These are phyloP conservation scores for Aspergillus proliferans DNA, from an alignment of 2,329 filamentous ascomycete genomes.

Conservation along the genomic window DNA sequence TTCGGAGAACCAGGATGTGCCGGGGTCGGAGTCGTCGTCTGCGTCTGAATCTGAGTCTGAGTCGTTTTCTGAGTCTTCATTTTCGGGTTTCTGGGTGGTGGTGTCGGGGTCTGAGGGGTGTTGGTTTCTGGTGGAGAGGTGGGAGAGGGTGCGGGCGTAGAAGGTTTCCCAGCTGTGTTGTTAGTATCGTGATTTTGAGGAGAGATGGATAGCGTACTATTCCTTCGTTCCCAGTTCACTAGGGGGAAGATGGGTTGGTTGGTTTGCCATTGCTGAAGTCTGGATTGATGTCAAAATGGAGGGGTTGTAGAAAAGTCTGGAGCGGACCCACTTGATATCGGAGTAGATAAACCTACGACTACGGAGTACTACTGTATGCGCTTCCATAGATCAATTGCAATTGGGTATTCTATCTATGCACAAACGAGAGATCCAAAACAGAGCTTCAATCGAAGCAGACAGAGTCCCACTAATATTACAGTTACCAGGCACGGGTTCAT, in stretches of 20 bases:
- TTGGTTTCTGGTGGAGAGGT: constrained; percentile 26
- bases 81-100: constrained; percentile 6
- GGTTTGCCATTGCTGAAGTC: constrained; percentile 13
- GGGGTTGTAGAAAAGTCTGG: too few relatives aligned
- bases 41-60: constrained; percentile 62
- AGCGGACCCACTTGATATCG: too few relatives aligned
- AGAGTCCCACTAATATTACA: constrained; percentile 30
- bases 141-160: constrained; percentile 39
- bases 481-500: constrained; percentile 18
- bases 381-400: too few relatives aligned
- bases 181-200: constrained; percentile 8
- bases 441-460: not conserved
- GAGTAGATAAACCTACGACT: too few relatives aligned
- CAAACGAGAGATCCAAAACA: too few relatives aligned
- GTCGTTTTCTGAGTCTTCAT: constrained; percentile 55
- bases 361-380: too few relatives aligned
- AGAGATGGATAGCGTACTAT: constrained; percentile 56
- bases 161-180: constrained; percentile 57
- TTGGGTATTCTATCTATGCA: too few relatives aligned
- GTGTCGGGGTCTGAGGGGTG: constrained; percentile 1
- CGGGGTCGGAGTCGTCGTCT: constrained; percentile 67
- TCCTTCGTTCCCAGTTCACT: constrained; percentile 81
- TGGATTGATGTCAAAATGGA: too few relatives aligned
- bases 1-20: constrained; percentile 95
- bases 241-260: constrained; percentile 65